Base-by-base conservation (phyloP, 176 grass and related monocot genomes). In the Paspalum vaginatum region DNA sequence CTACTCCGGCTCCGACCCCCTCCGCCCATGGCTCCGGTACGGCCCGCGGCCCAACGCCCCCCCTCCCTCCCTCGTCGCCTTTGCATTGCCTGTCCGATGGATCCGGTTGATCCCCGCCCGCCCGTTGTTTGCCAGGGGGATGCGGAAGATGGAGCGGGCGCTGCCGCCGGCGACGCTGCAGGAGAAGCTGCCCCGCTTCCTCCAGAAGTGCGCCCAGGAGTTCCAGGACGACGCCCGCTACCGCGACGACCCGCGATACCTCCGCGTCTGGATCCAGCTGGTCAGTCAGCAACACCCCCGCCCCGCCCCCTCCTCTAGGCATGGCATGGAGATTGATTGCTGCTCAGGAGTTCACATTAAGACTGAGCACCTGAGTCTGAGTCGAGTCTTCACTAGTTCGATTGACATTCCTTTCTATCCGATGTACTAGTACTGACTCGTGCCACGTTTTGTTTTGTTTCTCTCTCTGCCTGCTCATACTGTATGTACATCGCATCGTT, bases 211-310 rank as follows among this genome's bases (percentile, higher is more conserved):
- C 70, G 90, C 88, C 21, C 66, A 98, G 84, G 80, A 87, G 73
- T 98, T 98, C 72, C 85, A 91, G 83, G 83, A 80, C 40, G 88
- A 98, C 52, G 52, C 25, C 17, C 72, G 83, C 17, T 94, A 91
- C 74, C 77, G 81, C 47, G 91, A 98, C 24, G 95, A 94, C 54
- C 45, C 90, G 0, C 86, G 90, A 5, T 98, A 93, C 78, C 48
- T 98, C 65, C 88, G 92, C 58, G 84, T 98, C 51, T 98, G 88
- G 95, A 93, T 98, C 60, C 83, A 98, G 74, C 61, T 98, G 86
- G 91, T 97, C 64, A 79, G 91, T 97, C 64, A 79, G 61, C 37
- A 7, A 22, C 16, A 32, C 2, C 32, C 1, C 32, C 32, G 2
- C 32, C 32, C 32, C 32, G 32, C 32, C 32, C 32, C 32, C 32